Evolutionary conservation across 2,329 filamentous ascomycete species (phyloP).

Genomic region (Venturia carpophila): DNA sequence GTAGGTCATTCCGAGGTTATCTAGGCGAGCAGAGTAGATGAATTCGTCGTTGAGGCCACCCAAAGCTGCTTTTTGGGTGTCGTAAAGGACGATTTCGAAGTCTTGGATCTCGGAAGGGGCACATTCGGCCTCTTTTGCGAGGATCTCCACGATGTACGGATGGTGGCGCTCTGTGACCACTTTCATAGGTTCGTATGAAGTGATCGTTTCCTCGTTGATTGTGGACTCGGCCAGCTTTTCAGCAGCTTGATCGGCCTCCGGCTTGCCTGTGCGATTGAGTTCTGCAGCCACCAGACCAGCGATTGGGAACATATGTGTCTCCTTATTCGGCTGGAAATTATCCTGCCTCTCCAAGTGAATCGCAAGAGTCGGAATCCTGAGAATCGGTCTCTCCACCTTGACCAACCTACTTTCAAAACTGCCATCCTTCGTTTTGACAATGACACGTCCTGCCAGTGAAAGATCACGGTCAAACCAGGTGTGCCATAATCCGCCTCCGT

Average conservation of each 20-base stretch:
- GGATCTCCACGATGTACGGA: slow-evolving; percentile 73
- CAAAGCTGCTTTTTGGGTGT: slow-evolving; percentile 83
- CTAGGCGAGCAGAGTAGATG: slow-evolving; percentile 89
- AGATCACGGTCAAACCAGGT: slow-evolving; percentile 97
- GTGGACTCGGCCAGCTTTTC: slow-evolving; percentile 30
- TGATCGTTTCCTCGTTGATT: slow-evolving; percentile 29
- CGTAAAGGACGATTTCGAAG: slow-evolving; percentile 95
- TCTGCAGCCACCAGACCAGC: slow-evolving; percentile 79
- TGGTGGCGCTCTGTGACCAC: slow-evolving; percentile 77
- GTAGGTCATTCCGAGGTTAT: slow-evolving; percentile 95
- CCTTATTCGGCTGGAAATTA: slow-evolving; percentile 91
- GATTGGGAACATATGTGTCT: slow-evolving; percentile 91
- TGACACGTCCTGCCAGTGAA: slow-evolving; percentile 77
- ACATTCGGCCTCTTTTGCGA: slow-evolving; percentile 71
- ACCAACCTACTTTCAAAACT: slow-evolving; percentile 76
- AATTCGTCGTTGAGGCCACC: slow-evolving; percentile 90
- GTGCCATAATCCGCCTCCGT: slow-evolving; percentile 95
- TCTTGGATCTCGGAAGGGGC: slow-evolving; percentile 68
- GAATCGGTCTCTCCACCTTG: slow-evolving; percentile 81
- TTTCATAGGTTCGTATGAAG: slow-evolving; percentile 64
- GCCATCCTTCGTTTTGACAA: slow-evolving; percentile 67
- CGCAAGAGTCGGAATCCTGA: slow-evolving; percentile 86
- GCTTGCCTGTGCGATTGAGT: slow-evolving; percentile 65
- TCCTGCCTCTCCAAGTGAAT: slow-evolving; percentile 85
- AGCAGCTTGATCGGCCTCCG: slow-evolving; percentile 41